Conservation (phyloP, 805 yeast species). For the Pichia manshurica region DNA sequence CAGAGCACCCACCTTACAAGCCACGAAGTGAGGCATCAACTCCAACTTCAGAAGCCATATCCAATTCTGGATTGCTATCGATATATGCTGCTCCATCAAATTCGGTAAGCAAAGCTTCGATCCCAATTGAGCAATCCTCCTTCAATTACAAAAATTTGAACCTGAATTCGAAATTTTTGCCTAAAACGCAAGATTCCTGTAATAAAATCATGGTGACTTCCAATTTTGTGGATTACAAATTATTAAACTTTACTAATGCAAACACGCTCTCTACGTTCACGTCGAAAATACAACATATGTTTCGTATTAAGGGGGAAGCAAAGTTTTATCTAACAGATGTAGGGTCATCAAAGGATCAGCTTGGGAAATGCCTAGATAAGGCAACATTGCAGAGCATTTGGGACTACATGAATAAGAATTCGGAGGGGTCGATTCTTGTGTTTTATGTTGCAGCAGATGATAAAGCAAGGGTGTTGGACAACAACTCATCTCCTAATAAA, state of each 20-base stretch:
- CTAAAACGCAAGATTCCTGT: slow-evolving; percentile 25
- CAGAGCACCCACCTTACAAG: neutral
- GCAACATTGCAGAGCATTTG: slow-evolving; percentile 5
- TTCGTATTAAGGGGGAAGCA: slow-evolving; percentile 14
- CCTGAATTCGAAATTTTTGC: slow-evolving; percentile 36
- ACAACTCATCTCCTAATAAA: slow-evolving; percentile 7
- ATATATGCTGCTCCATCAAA: slow-evolving; percentile 3
- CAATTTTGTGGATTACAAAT: slow-evolving; percentile 53
- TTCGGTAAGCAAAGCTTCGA: neutral
- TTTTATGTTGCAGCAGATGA: slow-evolving; percentile 6
- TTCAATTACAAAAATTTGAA: neutral
- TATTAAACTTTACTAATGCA: slow-evolving; percentile 38
- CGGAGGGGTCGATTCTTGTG: neutral
- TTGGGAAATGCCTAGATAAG: slow-evolving; percentile 11
- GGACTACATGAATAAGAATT: neutral
- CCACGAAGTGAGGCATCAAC: neutral
- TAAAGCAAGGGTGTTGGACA: neutral
- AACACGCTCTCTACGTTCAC: slow-evolving; percentile 33
- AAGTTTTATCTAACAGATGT: slow-evolving; percentile 12
- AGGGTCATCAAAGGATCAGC: slow-evolving; percentile 10
- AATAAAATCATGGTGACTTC: slow-evolving; percentile 50
- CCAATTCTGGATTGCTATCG: neutral
- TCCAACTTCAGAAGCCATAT: neutral
- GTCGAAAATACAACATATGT: slow-evolving; percentile 64
- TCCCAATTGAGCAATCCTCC: neutral